phyloP scores from a whole-genome alignment of 2,329 filamentous ascomycete genomes.

The Bretziella fagacearum region DNA sequence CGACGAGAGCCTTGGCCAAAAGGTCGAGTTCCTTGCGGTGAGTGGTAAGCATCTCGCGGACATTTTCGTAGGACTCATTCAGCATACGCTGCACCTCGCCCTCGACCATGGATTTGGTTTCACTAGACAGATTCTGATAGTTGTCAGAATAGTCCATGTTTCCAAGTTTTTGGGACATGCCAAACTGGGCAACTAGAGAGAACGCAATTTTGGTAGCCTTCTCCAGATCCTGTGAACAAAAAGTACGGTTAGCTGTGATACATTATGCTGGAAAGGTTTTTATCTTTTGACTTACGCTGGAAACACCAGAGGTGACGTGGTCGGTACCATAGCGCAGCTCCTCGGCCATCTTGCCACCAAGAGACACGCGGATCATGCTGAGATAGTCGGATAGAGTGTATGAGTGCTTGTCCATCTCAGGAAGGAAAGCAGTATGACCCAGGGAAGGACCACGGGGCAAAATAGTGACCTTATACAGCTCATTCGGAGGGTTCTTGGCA shows the following conservation, averaged over 20 bases:
- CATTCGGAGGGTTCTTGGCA: conserved; percentile 51
- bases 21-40: conserved; percentile 75
- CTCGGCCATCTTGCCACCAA: conserved; percentile 80
- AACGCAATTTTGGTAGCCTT: conserved; percentile 69
- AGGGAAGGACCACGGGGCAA: conserved; percentile 76
- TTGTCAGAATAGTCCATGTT: conserved; percentile 76
- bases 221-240: conserved; percentile 56
- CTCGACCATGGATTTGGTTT: conserved; percentile 78
- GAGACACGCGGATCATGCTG: conserved; percentile 58
- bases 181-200: conserved; percentile 71
- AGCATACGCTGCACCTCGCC: conserved; percentile 71
- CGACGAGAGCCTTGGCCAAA: conserved; percentile 72
- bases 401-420: conserved; percentile 84
- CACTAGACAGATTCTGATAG: conserved; percentile 65
- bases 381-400: conserved; percentile 72
- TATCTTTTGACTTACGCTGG: conserved; percentile 54
- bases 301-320: conserved; percentile 78
- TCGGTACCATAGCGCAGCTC: conserved; percentile 86
- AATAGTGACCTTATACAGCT: conserved; percentile 93
- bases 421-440: conserved; percentile 74
- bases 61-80: conserved; percentile 63
- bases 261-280: too few relatives aligned
- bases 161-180: conserved; percentile 76
- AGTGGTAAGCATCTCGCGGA: conserved; percentile 50
- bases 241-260: too few relatives aligned